Conservation (phyloP, 1,139 yeast genomes). For the Geotrichum siamense region DNA sequence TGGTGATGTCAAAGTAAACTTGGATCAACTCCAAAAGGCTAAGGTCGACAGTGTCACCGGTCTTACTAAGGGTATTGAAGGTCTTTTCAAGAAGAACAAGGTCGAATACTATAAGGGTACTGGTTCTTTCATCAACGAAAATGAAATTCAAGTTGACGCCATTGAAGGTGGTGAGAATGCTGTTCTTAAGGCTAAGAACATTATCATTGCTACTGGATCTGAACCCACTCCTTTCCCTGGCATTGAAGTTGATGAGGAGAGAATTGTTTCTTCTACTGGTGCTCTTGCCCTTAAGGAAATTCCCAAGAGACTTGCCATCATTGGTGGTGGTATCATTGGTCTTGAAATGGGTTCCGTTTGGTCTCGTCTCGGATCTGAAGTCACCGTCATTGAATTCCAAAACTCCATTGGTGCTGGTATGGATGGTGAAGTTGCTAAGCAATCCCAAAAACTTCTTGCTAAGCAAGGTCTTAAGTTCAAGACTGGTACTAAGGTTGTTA, state of each 20-base stretch:
- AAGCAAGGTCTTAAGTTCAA: constrained; percentile 96
- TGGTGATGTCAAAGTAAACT: constrained; percentile 65
- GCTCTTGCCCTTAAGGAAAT: constrained; percentile 75
- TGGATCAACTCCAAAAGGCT: constrained; percentile 78
- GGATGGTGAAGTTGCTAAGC: constrained; percentile 92
- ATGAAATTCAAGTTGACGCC: constrained; percentile 72
- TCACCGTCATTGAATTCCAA: constrained; percentile 89
- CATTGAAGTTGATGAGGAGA: constrained; percentile 90
- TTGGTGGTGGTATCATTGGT: constrained; percentile 99
- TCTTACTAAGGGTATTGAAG: constrained; percentile 88
- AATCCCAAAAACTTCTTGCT: constrained; percentile 78
- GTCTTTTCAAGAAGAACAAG: constrained; percentile 91
- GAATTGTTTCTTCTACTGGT: constrained; percentile 96
- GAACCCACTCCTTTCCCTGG: constrained; percentile 99
- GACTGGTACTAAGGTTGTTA: constrained; percentile 82
- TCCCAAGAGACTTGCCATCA: constrained; percentile 86
- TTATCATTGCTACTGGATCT: constrained; percentile 96
- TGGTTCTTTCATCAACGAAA: constrained; percentile 81
- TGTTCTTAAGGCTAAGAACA: constrained; percentile 67
- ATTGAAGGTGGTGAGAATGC: constrained; percentile 75
- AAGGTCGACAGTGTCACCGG: constrained; percentile 86
- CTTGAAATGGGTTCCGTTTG: constrained; percentile 99
- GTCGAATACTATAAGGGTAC: constrained; percentile 91
- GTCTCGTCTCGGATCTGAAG: constrained; percentile 92
- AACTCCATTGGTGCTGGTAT: constrained; percentile 89